Conservation (phyloP, 306 rosid genomes). For the Hippophae tibetana region DNA sequence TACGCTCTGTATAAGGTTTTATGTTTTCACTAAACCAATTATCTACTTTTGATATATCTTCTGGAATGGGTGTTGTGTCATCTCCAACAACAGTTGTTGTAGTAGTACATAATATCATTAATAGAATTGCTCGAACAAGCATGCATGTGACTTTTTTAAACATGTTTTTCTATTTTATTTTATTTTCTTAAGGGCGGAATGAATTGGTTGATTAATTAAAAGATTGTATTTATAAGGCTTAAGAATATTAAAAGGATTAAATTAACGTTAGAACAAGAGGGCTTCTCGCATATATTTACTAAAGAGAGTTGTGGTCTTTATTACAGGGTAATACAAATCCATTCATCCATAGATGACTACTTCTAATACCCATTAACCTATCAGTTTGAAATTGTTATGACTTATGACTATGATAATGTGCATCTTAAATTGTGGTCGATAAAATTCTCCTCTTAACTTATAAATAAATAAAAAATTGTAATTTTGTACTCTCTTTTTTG, state of each 20-base stretch:
- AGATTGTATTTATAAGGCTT: neutral
- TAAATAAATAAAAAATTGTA: too few relatives aligned
- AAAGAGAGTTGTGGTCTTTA: too few relatives aligned
- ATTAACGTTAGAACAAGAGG: too few relatives aligned
- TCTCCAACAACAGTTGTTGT: slow-evolving; percentile 11
- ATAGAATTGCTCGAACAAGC: slow-evolving; percentile 6
- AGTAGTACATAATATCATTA: neutral
- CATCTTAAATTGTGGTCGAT: too few relatives aligned
- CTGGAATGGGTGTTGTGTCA: slow-evolving; percentile 20
- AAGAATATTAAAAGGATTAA: neutral
- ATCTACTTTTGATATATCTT: slow-evolving; percentile 9
- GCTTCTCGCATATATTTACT: too few relatives aligned
- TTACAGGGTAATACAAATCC: too few relatives aligned
- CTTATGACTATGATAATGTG: too few relatives aligned
- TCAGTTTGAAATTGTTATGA: too few relatives aligned
- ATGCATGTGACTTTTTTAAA: neutral
- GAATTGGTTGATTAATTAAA: neutral
- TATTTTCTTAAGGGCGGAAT: neutral
- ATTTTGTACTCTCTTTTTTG: too few relatives aligned
- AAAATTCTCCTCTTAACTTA: too few relatives aligned
- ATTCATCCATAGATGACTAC: too few relatives aligned
- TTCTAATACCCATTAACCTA: too few relatives aligned
- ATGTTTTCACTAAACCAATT: slow-evolving; percentile 35
- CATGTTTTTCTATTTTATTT: neutral
- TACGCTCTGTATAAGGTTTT: neutral